These are phyloP conservation scores for Curvularia verruculosa DNA, from an alignment of 2,329 filamentous ascomycete genomes.

Conservation along the genomic window DNA sequence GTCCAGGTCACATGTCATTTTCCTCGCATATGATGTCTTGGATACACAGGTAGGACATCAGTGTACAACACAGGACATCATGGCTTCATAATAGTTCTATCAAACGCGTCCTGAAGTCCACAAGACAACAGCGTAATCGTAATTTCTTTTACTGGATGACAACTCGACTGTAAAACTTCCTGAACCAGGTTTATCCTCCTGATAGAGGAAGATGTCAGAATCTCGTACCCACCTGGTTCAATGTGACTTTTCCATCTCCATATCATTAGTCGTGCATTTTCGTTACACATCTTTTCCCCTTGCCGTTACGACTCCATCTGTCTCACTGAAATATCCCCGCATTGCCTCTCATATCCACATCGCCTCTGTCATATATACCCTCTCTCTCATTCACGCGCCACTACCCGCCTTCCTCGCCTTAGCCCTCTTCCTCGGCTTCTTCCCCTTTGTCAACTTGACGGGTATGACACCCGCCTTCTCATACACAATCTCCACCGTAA, in stretches of 20 bases:
- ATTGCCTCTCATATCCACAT: neutral
- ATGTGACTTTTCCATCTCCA: neutral
- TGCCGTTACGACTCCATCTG: too few relatives aligned
- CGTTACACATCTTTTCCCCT: neutral
- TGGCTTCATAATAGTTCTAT: neutral
- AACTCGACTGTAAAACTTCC: neutral
- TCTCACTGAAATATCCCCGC: too few relatives aligned
- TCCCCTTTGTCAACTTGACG: slow-evolving; percentile 13
- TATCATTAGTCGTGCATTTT: neutral
- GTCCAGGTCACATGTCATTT: neutral
- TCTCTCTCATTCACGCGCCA: neutral
- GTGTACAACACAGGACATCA: neutral
- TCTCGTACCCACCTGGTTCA: neutral
- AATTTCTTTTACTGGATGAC: neutral
- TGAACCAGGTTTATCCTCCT: neutral
- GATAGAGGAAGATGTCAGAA: neutral
- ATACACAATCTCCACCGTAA: slow-evolving; percentile 15
- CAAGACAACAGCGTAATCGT: neutral
- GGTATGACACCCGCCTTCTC: slow-evolving; percentile 16
- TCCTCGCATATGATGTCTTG: neutral
- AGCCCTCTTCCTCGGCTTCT: slow-evolving; percentile 12
- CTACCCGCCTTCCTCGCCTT: slow-evolving; percentile 11
- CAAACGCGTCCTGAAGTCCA: neutral
- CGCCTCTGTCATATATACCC: too few relatives aligned
- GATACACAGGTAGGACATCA: neutral